phyloP scores from a whole-genome alignment of 768 basidiomycete genomes.

The Panaeolus papilionaceus region DNA sequence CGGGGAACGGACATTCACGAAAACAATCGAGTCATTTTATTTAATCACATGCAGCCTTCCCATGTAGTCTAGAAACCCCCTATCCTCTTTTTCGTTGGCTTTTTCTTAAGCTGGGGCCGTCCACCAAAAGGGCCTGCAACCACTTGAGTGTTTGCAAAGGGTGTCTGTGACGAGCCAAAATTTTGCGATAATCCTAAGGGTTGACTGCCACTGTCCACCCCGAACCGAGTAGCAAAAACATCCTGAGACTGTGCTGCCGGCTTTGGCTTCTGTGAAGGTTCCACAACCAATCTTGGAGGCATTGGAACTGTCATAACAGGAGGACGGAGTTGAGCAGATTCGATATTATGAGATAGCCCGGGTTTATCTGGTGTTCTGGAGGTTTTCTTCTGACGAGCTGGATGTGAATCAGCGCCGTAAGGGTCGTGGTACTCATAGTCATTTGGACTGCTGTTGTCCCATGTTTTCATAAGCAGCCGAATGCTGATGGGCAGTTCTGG shows the following conservation, averaged over 20 bases:
- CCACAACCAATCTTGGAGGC: not conserved
- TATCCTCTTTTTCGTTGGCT: constrained; percentile 66
- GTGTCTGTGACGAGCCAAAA: constrained; percentile 42
- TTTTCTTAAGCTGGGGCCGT: constrained; percentile 60
- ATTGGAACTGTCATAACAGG: not conserved
- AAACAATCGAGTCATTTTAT: no score
- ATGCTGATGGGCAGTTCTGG: constrained; percentile 54
- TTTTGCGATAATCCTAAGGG: constrained; percentile 9
- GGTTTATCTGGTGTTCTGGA: constrained; percentile 10
- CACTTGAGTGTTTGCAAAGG: constrained; percentile 70
- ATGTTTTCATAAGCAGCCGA: constrained; percentile 69
- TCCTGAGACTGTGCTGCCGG: constrained; percentile 25
- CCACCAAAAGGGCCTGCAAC: constrained; percentile 77
- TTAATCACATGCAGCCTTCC: not conserved
- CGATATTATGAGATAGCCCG: not conserved
- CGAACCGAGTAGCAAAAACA: constrained; percentile 10
- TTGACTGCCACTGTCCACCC: constrained; percentile 1
- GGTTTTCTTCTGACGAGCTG: not conserved
- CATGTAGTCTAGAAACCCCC: constrained; percentile 67
- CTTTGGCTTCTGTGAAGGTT: constrained; percentile 17
- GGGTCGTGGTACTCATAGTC: constrained; percentile 61
- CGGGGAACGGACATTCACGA: no score
- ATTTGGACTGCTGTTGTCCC: constrained; percentile 64
- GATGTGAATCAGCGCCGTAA: constrained; percentile 38
- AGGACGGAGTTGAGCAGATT: not conserved